Base-by-base conservation (phyloP, 2,329 filamentous ascomycete species). In the Paracorniculantispora psalliotae region DNA sequence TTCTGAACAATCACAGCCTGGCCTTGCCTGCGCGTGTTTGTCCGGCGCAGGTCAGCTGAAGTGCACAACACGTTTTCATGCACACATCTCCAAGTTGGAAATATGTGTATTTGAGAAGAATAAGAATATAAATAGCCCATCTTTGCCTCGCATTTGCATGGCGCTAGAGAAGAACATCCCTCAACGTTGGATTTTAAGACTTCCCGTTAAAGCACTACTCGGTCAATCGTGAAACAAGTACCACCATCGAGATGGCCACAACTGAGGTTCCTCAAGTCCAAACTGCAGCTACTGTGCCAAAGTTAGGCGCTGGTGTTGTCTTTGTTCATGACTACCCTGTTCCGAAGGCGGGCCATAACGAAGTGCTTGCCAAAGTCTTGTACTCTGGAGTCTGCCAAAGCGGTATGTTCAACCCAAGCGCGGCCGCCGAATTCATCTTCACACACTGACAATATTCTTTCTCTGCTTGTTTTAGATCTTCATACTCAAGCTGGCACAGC, bases 341-440 rank as follows among this genome's bases (percentile, higher is more conserved):
- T 23, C 60, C 62, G 1, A 62, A 64, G 28, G 57, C 61, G 7
- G 61, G 60, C 1, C 47, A 61, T 15, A 64, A 64, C 48, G 62
- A 64, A 54, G 58, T 64, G 15, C 21, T 64, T 9, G 62, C 62
- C 46, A 64, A 64, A 19, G 58, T 64, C 13, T 60, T 64, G 3
- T 63, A 64, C 39, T 59, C 62, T 1, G 61, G 61, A 4, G 62
- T 64, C 25, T 64, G 62, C 10, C 61, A 63, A 19, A 64, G 62
- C 19, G 62, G 62, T 64, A 35, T 50, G 61, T 19, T 37, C 33
- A 4, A 8, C 17, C 4, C 33, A 15, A 37, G 12, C 3, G 33
- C 33, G 3, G 17, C 33, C 12, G 12, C 12, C 3, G 10, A 15
- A 4, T 37, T 37, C 4, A 37, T 13, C 12, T 6, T 7, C 12